Percentiles rank a stretch among this genome's conserved stretches.
Conservation (phyloP, 2,329 filamentous ascomycete genomes). For the Aspergillus tubingensis region DNA sequence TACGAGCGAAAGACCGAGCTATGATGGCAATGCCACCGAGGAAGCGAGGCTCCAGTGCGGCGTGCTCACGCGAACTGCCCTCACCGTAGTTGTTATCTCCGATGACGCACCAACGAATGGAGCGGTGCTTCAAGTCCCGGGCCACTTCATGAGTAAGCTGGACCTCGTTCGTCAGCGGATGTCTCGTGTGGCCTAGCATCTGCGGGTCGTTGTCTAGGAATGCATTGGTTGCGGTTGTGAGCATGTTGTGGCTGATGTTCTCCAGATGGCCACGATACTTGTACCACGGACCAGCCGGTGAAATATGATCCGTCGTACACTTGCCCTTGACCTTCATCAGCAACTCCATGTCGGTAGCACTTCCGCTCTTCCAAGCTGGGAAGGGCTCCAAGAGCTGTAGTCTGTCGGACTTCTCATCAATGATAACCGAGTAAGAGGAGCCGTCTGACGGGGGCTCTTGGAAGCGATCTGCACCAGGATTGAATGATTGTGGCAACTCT, state of each 20-base stretch:
- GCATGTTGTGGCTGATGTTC: constrained; percentile 99
- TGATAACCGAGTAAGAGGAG: constrained; percentile 6
- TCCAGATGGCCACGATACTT: constrained; percentile 98
- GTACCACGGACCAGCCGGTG: constrained; percentile 81
- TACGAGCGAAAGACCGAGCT: constrained; percentile 89
- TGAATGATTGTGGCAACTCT: constrained; percentile 77
- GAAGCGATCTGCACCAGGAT: constrained; percentile 73
- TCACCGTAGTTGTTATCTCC: constrained; percentile 99
- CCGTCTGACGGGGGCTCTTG: constrained; percentile 18
- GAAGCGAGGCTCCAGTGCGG: constrained; percentile 91
- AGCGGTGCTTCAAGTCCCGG: constrained; percentile 92
- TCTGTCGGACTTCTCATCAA: constrained; percentile 19
- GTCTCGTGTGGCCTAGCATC: constrained; percentile 26
- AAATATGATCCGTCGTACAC: constrained; percentile 93
- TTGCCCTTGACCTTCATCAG: constrained; percentile 93
- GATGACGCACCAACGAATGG: constrained; percentile 90
- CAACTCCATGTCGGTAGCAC: constrained; percentile 72
- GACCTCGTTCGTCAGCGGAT: constrained; percentile 75
- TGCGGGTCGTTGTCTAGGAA: constrained; percentile 25
- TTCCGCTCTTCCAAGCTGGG: constrained; percentile 56
- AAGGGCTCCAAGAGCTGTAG: constrained; percentile 23
- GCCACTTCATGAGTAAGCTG: constrained; percentile 85
- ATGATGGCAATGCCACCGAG: constrained; percentile 94
- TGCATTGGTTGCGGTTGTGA: constrained; percentile 93
- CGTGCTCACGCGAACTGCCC: constrained; percentile 92